phyloP scores from a whole-genome alignment of 169 alveolate species.

The Pseudocohnilembus persalinus region DNA sequence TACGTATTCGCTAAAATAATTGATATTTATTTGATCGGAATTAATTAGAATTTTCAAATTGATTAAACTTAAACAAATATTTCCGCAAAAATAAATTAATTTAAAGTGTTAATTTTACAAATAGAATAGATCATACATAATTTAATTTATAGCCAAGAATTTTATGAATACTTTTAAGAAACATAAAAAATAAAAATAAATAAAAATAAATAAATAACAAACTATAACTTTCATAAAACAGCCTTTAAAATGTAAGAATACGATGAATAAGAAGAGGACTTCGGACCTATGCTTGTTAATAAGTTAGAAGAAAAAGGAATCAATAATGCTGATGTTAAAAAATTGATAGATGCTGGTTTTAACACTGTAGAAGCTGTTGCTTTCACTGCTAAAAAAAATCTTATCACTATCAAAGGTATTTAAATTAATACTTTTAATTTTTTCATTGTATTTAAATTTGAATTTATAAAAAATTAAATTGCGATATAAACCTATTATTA shows the following conservation, averaged over 20 bases:
- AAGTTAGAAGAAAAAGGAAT: constrained; percentile 89
- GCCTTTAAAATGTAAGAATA: constrained; percentile 12
- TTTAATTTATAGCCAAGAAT: background rate
- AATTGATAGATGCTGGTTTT: constrained; percentile 93
- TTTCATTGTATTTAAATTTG: too few species aligned
- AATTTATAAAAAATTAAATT: too few species aligned
- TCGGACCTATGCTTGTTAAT: constrained; percentile 74
- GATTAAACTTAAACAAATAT: too few species aligned
- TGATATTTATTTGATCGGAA: background rate
- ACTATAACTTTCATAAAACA: background rate
- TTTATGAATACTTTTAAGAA: background rate
- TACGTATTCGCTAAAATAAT: background rate
- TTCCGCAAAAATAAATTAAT: background rate
- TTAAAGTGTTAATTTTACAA: background rate
- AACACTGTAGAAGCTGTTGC: constrained; percentile 94
- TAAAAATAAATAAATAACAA: too few species aligned
- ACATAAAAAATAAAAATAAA: too few species aligned
- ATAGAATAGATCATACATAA: background rate
- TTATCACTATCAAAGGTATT: constrained; percentile 93
- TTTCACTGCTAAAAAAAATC: constrained; percentile 89
- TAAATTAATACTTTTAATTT: too few species aligned
- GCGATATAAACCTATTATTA: background rate
- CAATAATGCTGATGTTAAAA: constrained; percentile 91
- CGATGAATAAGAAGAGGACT: constrained; percentile 57
- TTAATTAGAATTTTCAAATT: too few species aligned